Percentiles rank a stretch among this genome's conserved stretches.
These are phyloP conservation scores for Saccharomycopsis amapae DNA, from an alignment of 805 yeast genomes.

Conservation along the genomic window DNA sequence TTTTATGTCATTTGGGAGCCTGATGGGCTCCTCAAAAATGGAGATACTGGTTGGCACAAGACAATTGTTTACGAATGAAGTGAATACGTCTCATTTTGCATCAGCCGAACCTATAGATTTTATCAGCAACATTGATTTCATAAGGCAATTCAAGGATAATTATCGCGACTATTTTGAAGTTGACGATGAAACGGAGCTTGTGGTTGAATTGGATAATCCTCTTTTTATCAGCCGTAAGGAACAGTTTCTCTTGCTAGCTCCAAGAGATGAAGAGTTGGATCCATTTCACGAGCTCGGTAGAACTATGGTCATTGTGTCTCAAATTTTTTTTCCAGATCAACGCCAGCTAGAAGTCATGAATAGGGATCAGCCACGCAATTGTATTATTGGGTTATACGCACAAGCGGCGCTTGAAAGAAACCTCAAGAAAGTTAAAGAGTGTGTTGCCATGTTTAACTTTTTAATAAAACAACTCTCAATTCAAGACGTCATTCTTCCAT, in stretches of 20 bases:
- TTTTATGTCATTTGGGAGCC: too few relatives aligned
- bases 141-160: background rate
- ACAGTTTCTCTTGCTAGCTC: constrained; percentile 23
- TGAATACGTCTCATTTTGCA: background rate
- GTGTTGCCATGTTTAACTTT: constrained; percentile 39
- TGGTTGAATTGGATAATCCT: constrained; percentile 1
- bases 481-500: constrained; percentile 27
- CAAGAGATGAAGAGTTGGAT: constrained; percentile 51
- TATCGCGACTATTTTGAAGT: background rate
- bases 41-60: too few relatives aligned
- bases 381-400: constrained; percentile 35
- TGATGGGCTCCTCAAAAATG: too few relatives aligned
- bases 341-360: constrained; percentile 30
- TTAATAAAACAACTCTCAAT: constrained; percentile 33
- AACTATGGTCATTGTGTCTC: constrained; percentile 37
- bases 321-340: constrained; percentile 35
- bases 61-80: too few relatives aligned
- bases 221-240: constrained; percentile 1
- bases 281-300: constrained; percentile 58
- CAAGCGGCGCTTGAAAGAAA: constrained; percentile 30
- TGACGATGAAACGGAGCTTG: background rate
- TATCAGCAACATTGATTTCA: background rate
- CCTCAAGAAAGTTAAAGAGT: constrained; percentile 26
- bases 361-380: constrained; percentile 29
- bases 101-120: background rate